phyloP scores from a whole-genome alignment of 805 yeast genomes.

The Ogataea allantospora region DNA sequence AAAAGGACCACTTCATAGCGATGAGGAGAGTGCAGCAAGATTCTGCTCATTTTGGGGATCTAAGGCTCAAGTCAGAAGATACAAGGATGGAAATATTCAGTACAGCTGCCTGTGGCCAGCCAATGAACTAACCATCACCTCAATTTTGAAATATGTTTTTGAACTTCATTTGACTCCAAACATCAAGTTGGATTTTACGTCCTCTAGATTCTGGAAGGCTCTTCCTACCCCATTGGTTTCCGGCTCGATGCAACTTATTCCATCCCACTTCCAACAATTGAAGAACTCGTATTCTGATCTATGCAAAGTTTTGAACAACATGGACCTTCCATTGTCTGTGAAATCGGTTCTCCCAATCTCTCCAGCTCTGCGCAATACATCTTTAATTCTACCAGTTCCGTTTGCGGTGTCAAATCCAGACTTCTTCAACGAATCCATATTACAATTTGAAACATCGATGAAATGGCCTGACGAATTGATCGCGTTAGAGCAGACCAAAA shows the following conservation, averaged over 20 bases:
- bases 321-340: constrained; percentile 67
- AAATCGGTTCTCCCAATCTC: constrained; percentile 74
- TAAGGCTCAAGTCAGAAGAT: constrained; percentile 81
- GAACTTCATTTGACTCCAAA: constrained; percentile 56
- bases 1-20: constrained; percentile 75
- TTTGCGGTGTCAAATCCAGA: constrained; percentile 73
- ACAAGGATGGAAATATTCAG: constrained; percentile 86
- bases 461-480: constrained; percentile 93
- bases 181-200: constrained; percentile 36
- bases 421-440: constrained; percentile 73
- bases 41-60: constrained; percentile 90
- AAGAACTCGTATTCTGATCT: constrained; percentile 53
- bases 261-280: constrained; percentile 40
- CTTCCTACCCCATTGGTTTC: constrained; percentile 63
- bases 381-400: constrained; percentile 78
- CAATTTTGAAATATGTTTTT: constrained; percentile 63
- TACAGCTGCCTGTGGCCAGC: constrained; percentile 88
- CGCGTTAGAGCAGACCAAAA: constrained; percentile 84
- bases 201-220: constrained; percentile 45
- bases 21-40: constrained; percentile 52
- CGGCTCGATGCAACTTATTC: constrained; percentile 45
- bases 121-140: constrained; percentile 59
- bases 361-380: constrained; percentile 70
- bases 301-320: constrained; percentile 43
- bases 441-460: constrained; percentile 87